Evolutionary conservation across 169 alveolate species (phyloP).

Genomic region (Plasmodium inui): DNA sequence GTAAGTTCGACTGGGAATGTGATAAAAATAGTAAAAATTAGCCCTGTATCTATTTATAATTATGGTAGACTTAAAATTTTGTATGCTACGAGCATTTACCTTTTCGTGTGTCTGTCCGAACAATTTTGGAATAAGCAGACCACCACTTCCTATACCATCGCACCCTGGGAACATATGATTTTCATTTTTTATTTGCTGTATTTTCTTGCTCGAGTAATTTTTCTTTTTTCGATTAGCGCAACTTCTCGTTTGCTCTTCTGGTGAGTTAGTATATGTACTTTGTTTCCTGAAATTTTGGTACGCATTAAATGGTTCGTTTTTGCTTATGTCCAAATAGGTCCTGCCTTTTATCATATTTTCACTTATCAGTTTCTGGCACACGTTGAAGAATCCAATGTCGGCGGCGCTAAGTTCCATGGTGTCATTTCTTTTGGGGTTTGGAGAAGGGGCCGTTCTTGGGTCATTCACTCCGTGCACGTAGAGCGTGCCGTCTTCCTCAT

Average conservation of each 20-base stretch:
- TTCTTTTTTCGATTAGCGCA: constrained; percentile 13
- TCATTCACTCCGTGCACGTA: neutral
- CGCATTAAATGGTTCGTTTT: constrained; percentile 22
- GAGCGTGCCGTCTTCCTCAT: neutral
- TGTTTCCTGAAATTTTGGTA: constrained; percentile 32
- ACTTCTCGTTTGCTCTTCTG: constrained; percentile 26
- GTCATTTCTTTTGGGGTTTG: constrained; percentile 56
- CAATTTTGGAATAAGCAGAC: constrained; percentile 36
- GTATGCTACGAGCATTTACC: constrained; percentile 50
- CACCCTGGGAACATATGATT: neutral
- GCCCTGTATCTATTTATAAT: constrained; percentile 67
- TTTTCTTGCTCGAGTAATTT: constrained; percentile 8
- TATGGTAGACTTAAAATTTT: constrained; percentile 62
- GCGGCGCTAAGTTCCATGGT: constrained; percentile 3
- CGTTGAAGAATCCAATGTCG: constrained; percentile 34
- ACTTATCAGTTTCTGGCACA: constrained; percentile 32
- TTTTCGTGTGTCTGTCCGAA: constrained; percentile 59
- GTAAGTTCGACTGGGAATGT: neutral
- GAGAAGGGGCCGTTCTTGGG: constrained; percentile 1
- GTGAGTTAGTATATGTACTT: constrained; percentile 18
- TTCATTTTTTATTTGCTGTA: constrained; percentile 1
- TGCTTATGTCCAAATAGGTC: constrained; percentile 1
- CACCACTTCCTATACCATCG: constrained; percentile 12
- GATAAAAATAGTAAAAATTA: constrained; percentile 62
- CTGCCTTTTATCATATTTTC: constrained; percentile 58